Evolutionary conservation across 1,139 yeast genomes (phyloP), one percentile per base, ranked within the genome.

Genomic region (Lizanozyma gosingica): DNA sequence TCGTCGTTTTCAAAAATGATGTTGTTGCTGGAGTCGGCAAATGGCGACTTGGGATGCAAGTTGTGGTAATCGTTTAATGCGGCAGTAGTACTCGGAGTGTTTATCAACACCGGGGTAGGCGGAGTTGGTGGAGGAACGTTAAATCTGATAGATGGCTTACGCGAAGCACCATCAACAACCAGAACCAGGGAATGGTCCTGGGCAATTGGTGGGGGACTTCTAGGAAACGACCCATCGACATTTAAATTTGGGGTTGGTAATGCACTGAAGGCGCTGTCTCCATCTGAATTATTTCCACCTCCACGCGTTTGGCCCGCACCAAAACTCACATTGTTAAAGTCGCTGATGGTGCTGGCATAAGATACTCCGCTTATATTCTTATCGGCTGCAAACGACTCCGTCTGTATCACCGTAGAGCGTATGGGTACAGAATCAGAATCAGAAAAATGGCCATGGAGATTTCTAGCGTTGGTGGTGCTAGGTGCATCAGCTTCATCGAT

Each of bases 241-340:
- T 52, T 51, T 15, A 62, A 35, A 34, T 55, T 58, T 14, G 66
- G 67, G 1, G 65, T 62, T 1, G 67, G 65, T 38, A 56, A 37
- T 15, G 53, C 59, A 40, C 50, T 41, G 42, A 43, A 37, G 18
- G 29, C 29, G 29, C 29, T 22, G 29, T 22, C 29, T 22, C 29
- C 29, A 11, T 22, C 29, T 6, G 29, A 22, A 22, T 22, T 6
- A 22, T 22, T 22, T 11, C 11, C 9, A 6, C 29, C 29, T 22
- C 29, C 29, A 6, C 11, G 29, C 6, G 29, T 6, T 22, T 22
- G 29, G 6, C 11, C 29, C 11, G 9, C 29, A n/a, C n/a, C n/a
- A n/a, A n/a, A n/a, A n/a, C n/a, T n/a, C n/a, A n/a, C n/a, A n/a
- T n/a, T n/a, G n/a, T n/a, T n/a, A n/a, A n/a, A n/a, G n/a, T n/a